Conservation (phyloP, 179 eudicot genomes). For the Nepenthes alata region DNA sequence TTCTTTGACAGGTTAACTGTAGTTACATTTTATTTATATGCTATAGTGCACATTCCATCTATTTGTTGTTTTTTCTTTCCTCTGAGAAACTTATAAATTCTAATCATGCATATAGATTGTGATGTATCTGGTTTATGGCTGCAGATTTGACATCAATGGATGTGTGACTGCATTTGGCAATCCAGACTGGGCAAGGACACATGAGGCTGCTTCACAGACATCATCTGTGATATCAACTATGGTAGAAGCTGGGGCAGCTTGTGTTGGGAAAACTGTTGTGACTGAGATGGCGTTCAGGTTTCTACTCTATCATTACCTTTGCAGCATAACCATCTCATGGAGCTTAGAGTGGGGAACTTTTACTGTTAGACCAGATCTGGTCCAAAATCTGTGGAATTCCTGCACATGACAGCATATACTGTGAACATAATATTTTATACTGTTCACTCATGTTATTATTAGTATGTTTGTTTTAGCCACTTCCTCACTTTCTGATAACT, state of each 20-base stretch:
- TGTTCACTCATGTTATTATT: not conserved
- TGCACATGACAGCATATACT: too few relatives aligned
- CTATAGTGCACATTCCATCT: too few relatives aligned
- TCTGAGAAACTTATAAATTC: too few relatives aligned
- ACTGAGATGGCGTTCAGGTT: conserved; percentile 92
- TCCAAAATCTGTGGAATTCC: too few relatives aligned
- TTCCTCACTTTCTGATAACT: conserved; percentile 5
- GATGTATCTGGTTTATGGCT: not conserved
- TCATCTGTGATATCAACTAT: conserved; percentile 59
- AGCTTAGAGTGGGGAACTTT: too few relatives aligned
- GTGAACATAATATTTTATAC: too few relatives aligned
- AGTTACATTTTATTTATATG: too few relatives aligned
- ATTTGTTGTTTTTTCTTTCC: not conserved
- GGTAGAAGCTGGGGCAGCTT: conserved; percentile 91
- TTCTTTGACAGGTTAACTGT: too few relatives aligned
- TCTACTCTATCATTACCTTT: conserved; percentile 8
- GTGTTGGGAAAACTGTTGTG: conserved; percentile 76
- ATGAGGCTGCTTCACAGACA: conserved; percentile 69
- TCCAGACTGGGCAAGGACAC: conserved; percentile 84
- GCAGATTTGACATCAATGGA: conserved; percentile 79
- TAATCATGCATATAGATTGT: too few relatives aligned
- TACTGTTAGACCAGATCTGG: too few relatives aligned
- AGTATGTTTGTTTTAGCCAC: conserved; percentile 4
- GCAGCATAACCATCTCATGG: not conserved
- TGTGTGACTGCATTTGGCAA: conserved; percentile 81